A percentile compares a stretch with the other conserved stretches of the same genome.
Evolutionary conservation across 306 rosid genomes (phyloP).

Genomic region (Medicago truncatula): MtrunA17r5.0-ANR NC_053048.1:34791001-34791500

Average conservation of each 20-base stretch:
- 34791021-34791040: too few relatives aligned
- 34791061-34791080: too few relatives aligned
- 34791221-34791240: background rate
- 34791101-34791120: too few relatives aligned
- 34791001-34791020: too few relatives aligned
- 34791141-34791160: too few relatives aligned
- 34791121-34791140: too few relatives aligned
- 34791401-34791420: slow-evolving; percentile 18
- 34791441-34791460: background rate
- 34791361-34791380: background rate
- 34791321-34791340: slow-evolving; percentile 8
- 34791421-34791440: slow-evolving; percentile 18
- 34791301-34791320: background rate
- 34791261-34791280: background rate
- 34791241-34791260: background rate
- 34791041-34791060: too few relatives aligned
- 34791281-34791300: background rate
- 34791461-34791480: background rate
- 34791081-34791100: too few relatives aligned
- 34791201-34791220: background rate
- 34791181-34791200: background rate
- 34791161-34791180: too few relatives aligned
- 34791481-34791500: background rate
- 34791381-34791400: background rate
- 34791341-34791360: background rate